These are phyloP conservation scores for Akanthomyces dipterigenus DNA, from an alignment of 2,329 filamentous ascomycete genomes.

Conservation along the genomic window DNA sequence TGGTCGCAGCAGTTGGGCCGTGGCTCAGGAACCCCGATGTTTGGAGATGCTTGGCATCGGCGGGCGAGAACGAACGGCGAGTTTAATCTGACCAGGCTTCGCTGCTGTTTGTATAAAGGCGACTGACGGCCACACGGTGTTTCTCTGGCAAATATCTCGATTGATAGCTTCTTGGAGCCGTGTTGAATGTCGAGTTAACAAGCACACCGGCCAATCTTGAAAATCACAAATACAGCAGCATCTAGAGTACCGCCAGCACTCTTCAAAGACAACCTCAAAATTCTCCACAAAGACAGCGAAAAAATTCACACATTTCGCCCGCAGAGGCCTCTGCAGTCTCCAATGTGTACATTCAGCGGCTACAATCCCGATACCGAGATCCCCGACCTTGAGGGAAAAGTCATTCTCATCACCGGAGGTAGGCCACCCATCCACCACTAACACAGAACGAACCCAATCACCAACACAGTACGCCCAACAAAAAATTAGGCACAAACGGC, in stretches of 20 bases:
- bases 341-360: constrained; percentile 10
- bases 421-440: not conserved
- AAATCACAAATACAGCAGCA: not conserved
- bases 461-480: not conserved
- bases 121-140: too few species aligned
- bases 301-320: not conserved
- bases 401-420: constrained; percentile 47
- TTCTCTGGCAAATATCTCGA: not conserved
- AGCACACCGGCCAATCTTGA: not conserved
- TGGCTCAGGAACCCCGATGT: not conserved
- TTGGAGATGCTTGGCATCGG: not conserved
- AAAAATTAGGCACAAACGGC: constrained; percentile 31
- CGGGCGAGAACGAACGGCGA: not conserved
- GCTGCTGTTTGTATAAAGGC: not conserved
- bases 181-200: not conserved
- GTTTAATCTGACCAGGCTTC: not conserved
- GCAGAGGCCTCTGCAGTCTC: not conserved
- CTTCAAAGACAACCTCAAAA: not conserved
- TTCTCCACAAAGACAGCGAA: not conserved
- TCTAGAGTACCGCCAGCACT: not conserved
- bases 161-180: too few species aligned
- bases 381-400: constrained; percentile 37
- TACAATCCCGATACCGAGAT: constrained; percentile 37
- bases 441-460: not conserved
- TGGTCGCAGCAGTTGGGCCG: not conserved